phyloP scores from a whole-genome alignment of 164 flowering plant genomes.

The Chimonanthus praecox region DNA sequence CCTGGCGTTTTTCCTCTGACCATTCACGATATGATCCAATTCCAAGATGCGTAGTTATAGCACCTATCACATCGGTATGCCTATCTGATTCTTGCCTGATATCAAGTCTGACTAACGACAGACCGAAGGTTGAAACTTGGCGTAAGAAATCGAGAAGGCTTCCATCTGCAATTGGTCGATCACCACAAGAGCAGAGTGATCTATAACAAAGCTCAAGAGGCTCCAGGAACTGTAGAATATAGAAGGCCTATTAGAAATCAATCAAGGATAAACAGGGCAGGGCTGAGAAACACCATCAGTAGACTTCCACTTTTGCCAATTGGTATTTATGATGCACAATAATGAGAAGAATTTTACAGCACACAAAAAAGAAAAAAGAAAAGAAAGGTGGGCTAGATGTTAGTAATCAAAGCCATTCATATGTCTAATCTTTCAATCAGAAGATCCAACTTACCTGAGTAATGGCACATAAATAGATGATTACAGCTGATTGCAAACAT shows the following conservation, averaged over 20 bases:
- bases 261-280: neutral
- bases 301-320: too few relatives aligned
- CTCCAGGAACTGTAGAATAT: slow-evolving; percentile 38
- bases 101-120: slow-evolving; percentile 90
- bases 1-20: slow-evolving; percentile 85
- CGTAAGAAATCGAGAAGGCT: slow-evolving; percentile 95
- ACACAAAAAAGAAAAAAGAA: neutral
- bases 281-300: neutral
- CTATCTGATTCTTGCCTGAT: slow-evolving; percentile 97
- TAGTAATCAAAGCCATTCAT: too few relatives aligned
- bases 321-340: neutral
- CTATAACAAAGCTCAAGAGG: slow-evolving; percentile 98
- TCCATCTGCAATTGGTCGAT: slow-evolving; percentile 93
- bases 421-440: too few relatives aligned
- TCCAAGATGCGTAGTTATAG: slow-evolving; percentile 86
- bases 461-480: too few relatives aligned
- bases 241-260: neutral
- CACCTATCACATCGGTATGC: slow-evolving; percentile 98
- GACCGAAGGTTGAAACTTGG: slow-evolving; percentile 95
- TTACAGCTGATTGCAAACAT: too few relatives aligned
- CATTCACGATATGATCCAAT: slow-evolving; percentile 95
- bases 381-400: too few relatives aligned
- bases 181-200: slow-evolving; percentile 91
- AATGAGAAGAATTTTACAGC: neutral
- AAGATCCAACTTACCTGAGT: too few relatives aligned